Conservation (phyloP, 257 asterid genomes). For the Capsicum rhomboideum region DNA sequence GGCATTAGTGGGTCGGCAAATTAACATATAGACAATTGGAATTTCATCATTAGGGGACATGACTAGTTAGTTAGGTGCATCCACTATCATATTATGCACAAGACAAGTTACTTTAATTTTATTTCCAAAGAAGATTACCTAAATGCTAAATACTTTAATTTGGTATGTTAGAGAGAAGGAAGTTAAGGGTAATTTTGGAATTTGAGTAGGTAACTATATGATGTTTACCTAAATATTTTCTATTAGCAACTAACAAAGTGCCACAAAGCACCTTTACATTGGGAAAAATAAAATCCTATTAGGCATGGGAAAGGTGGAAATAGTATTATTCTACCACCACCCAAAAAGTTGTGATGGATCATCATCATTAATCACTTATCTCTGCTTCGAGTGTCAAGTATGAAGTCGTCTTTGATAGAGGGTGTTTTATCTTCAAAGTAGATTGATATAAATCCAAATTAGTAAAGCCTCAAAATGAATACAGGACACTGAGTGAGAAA, state of each 20-base stretch:
- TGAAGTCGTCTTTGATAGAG: no score
- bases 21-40: background rate
- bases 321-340: background rate
- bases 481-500: accelerated
- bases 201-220: background rate
- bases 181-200: background rate
- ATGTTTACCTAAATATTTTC: background rate
- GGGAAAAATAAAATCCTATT: background rate
- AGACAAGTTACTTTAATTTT: background rate
- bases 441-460: background rate
- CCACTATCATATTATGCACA: background rate
- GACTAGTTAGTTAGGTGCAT: background rate
- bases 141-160: background rate
- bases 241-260: background rate
- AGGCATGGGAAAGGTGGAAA: background rate
- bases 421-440: background rate
- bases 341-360: no score
- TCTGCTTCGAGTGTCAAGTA: no score
- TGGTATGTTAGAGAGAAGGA: background rate
- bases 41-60: background rate
- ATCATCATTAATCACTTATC: no score
- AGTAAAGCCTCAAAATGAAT: background rate
- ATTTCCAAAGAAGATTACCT: background rate
- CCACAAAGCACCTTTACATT: background rate
- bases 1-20: no score